Evolutionary conservation across 2,329 filamentous ascomycete species (phyloP).

Genomic region (Colletotrichum cuscutae): DNA sequence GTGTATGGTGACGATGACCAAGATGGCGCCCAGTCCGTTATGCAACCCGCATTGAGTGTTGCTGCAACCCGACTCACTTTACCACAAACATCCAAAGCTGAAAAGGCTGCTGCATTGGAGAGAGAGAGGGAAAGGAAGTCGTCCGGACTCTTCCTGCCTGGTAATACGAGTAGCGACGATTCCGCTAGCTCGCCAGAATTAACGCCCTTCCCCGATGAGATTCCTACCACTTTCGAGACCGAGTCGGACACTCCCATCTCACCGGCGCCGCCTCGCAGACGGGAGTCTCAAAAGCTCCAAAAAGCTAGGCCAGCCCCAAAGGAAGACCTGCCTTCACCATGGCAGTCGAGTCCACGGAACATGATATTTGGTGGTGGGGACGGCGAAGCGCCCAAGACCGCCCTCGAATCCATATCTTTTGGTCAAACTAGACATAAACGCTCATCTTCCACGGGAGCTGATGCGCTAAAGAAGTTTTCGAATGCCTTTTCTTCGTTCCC

Average conservation of each 20-base stretch:
- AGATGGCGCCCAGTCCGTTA: slow-evolving; percentile 68
- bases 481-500: slow-evolving; percentile 65
- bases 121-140: slow-evolving; percentile 47
- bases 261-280: slow-evolving; percentile 16
- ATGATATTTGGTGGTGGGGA: slow-evolving; percentile 45
- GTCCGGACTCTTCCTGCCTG: slow-evolving; percentile 46
- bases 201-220: slow-evolving; percentile 32
- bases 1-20: slow-evolving; percentile 52
- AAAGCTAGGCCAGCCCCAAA: slow-evolving; percentile 21
- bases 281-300: slow-evolving; percentile 26
- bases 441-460: slow-evolving; percentile 65
- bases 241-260: slow-evolving; percentile 24
- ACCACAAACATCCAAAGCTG: slow-evolving; percentile 64
- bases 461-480: slow-evolving; percentile 66
- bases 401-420: slow-evolving; percentile 57
- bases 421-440: slow-evolving; percentile 57
- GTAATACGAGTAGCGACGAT: slow-evolving; percentile 20
- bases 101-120: slow-evolving; percentile 67
- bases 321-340: slow-evolving; percentile 45
- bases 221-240: slow-evolving; percentile 28
- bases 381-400: slow-evolving; percentile 42
- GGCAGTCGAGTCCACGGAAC: slow-evolving; percentile 53
- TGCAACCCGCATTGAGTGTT: slow-evolving; percentile 68
- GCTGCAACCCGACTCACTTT: slow-evolving; percentile 66
- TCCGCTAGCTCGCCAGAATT: slow-evolving; percentile 33